These are phyloP conservation scores for Tulasnella sp. DNA, from an alignment of 768 basidiomycete genomes.

Conservation along the genomic window DNA sequence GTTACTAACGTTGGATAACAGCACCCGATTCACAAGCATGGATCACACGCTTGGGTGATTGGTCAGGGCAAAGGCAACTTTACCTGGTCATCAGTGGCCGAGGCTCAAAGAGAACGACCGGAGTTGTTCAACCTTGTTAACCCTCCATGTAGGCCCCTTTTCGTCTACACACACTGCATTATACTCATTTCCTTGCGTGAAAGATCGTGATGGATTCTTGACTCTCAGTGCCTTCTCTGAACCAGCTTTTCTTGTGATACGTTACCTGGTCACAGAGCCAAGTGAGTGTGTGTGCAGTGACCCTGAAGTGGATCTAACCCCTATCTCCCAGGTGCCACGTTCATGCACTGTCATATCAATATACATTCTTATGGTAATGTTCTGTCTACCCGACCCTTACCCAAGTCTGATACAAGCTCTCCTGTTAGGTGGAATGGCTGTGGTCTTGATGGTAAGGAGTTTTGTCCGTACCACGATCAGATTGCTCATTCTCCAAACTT, in stretches of 20 bases:
- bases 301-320: too few relatives aligned
- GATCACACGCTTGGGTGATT: slow-evolving; percentile 5
- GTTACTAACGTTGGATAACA: not conserved
- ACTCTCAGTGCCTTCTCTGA: not conserved
- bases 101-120: slow-evolving; percentile 2
- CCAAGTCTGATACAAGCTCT: too few relatives aligned
- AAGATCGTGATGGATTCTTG: slow-evolving; percentile 9
- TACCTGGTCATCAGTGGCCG: slow-evolving; percentile 3
- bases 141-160: not conserved
- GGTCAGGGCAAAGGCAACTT: not conserved
- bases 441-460: slow-evolving; percentile 7
- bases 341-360: slow-evolving; percentile 13
- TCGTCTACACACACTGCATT: not conserved
- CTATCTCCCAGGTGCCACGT: slow-evolving; percentile 1
- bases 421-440: slow-evolving; percentile 5
- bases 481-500: too few relatives aligned
- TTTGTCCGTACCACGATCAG: too few relatives aligned
- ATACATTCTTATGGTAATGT: too few relatives aligned
- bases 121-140: not conserved
- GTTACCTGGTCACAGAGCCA: slow-evolving; percentile 1
- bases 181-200: too few relatives aligned
- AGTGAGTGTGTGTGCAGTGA: too few relatives aligned
- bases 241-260: not conserved
- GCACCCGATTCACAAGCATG: slow-evolving; percentile 10
- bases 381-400: too few relatives aligned